Conservation (phyloP, 352 stramenopile genomes). For the Peronosclerospora sorghi region DNA sequence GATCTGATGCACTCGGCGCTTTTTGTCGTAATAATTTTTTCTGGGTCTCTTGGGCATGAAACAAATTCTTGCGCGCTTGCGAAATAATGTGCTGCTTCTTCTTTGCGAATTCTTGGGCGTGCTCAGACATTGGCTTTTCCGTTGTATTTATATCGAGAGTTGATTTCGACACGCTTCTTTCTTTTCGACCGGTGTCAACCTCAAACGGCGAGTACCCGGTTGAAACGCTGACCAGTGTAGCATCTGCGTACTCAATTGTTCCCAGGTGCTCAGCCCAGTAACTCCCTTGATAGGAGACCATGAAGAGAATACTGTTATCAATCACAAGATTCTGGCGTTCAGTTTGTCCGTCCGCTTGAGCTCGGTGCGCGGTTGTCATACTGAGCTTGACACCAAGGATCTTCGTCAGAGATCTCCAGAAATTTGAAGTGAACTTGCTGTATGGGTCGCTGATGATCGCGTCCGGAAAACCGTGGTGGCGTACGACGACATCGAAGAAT, state of each 20-base stretch:
- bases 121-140: not conserved
- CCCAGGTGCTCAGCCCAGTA: conserved; percentile 2
- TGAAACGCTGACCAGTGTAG: not conserved
- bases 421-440: not conserved
- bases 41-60: not conserved
- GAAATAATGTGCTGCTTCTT: not conserved
- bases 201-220: not conserved
- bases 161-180: not conserved
- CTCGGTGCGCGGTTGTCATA: conserved; percentile 5
- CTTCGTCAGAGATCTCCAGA: conserved; percentile 1
- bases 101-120: not conserved
- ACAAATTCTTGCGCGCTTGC: not conserved
- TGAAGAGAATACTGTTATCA: conserved; percentile 1
- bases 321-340: conserved; percentile 1
- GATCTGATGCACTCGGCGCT: not conserved
- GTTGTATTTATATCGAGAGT: not conserved
- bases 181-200: not conserved
- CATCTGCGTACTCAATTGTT: conserved; percentile 5
- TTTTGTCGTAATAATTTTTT: not conserved
- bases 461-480: not conserved
- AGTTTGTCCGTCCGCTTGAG: conserved; percentile 2
- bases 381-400: conserved; percentile 3
- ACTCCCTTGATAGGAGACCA: conserved; percentile 3
- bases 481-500: conserved; percentile 4
- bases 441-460: not conserved